Evolutionary conservation across 2,329 filamentous ascomycete genomes (phyloP), one percentile per base, ranked within the genome.

Genomic region (Graphilbum ipis-grandicollis): DNA sequence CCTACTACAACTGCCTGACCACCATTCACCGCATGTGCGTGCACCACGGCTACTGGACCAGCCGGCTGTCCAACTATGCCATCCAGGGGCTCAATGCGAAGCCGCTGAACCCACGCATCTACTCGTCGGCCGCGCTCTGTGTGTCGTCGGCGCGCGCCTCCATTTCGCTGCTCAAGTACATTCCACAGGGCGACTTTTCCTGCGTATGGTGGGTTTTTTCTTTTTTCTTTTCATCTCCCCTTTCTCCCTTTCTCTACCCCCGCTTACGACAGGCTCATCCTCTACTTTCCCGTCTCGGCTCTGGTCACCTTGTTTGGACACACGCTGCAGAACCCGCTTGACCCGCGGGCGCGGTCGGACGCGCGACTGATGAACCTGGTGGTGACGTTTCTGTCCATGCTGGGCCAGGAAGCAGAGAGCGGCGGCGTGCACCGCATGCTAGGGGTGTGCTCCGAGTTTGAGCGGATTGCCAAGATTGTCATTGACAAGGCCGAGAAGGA

Each of bases 21-120:
- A 98, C 90, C 0, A 94, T 98, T 44, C 90, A 98, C 54, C 82
- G 90, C 36, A 98, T 96, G 90, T 93, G 84, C 31, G 81, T 96
- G 22, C 90, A 96, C 49, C 86, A 94, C 52, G 90, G 90, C 13
- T 94, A 93, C 58, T 98, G 90, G 90, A 96, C 88, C 1, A 94
- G 83, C 50, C 74, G 90, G 28, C 60, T 98, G 30, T 93, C 86
- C 28, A 88, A 96, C 50, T 96, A 85, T 51, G 90, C 90, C 14
- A 90, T 96, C 39, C 83, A 93, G 54, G 90, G 90, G 1, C 64
- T 94, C 31, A 96, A 96, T 54, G 79, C 86, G 0, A 71, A 80
- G 44, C 86, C 90, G 1, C 59, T 98, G 37, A 98, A 96, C 51
- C 90, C 90, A 0, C 68, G 90, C 46, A 82, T 98, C 9, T 98